Evolutionary conservation across 225 moss, liverwort and hornwort genomes (phyloP), one percentile per base, ranked within the genome.

Genomic region (Rhytidiadelphus loreus): DNA sequence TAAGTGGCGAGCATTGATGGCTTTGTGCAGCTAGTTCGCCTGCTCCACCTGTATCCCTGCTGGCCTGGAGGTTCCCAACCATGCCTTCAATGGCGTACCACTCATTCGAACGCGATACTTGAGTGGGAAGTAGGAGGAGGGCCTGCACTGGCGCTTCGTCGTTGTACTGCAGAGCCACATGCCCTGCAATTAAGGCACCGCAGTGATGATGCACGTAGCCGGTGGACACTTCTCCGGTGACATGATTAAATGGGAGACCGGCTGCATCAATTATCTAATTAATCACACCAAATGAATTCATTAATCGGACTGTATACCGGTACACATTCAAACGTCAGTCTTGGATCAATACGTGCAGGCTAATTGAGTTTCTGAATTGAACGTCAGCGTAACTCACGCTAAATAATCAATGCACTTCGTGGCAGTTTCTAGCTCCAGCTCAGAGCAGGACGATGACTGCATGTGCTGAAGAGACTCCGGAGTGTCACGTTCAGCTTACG

Each of bases 181-280:
- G 92, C 53, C 53, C 83, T 92, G 87, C 87, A 84, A 21, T 92
- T 60, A 92, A 92, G 56, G 74, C 89, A 48, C 12, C 11, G 74
- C 86, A 87, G 91, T 79, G 90, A 76, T 86, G 83, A 83, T 72
- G 61, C 86, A 80, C 75, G 60, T 65, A 53, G 35, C 43, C 32
- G 50, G 39, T 63, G 70, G 33, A 43, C 89, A 70, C 55, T 64
- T n/a, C 29, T 32, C 37, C n/a, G 32, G 77, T 39, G 85, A 83
- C 80, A 55, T 80, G 80, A 88, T 83, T 70, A 81, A 28, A 25
- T 33, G 23, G 46, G 35, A 53, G n/a, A 72, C 81, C 50, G 44
- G 79, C 80, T 66, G 3, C 58, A 80, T 58, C 58, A 39, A 19
- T 39, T 26, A 41, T 29, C 58, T 39, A 41, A 41, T 80, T 58